phyloP scores from a whole-genome alignment of 768 basidiomycete species.

The Termitomyces heimii region DNA sequence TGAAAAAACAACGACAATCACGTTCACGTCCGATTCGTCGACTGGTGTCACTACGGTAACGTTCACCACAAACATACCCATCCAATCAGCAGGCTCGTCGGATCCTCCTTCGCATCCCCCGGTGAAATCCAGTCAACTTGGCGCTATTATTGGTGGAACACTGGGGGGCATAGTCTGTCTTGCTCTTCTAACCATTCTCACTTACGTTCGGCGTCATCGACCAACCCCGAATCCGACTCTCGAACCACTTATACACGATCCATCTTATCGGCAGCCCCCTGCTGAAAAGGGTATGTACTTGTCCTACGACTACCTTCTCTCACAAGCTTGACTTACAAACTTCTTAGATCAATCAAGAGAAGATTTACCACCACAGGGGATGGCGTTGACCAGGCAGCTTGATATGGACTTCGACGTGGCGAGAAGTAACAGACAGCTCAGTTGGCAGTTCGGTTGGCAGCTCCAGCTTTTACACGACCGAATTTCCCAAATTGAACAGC shows the following conservation, averaged over 20 bases:
- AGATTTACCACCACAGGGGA: neutral
- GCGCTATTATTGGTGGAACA: conserved; percentile 1
- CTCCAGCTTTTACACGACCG: conserved; percentile 4
- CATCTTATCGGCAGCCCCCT: conserved; percentile 2
- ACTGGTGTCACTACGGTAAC: neutral
- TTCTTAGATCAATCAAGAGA: neutral
- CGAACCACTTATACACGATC: neutral
- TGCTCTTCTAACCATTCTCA: neutral
- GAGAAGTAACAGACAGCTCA: neutral
- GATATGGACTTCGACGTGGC: neutral
- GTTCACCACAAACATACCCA: conserved; percentile 1
- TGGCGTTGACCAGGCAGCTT: neutral
- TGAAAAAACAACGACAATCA: conserved; percentile 2
- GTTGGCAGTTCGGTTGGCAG: conserved; percentile 1
- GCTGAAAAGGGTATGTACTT: conserved; percentile 4
- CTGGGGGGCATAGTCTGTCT: neutral
- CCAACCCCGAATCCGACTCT: neutral
- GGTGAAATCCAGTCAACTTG: neutral
- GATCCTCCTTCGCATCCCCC: neutral
- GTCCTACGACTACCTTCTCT: neutral
- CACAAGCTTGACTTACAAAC: neutral
- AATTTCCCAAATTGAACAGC: conserved; percentile 7
- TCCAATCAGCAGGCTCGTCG: neutral
- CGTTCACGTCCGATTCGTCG: conserved; percentile 2
- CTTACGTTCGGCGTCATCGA: neutral